phyloP scores from a whole-genome alignment of 1,284 basidiomycete genomes.

The Cutaneotrichosporon dermatis region DNA sequence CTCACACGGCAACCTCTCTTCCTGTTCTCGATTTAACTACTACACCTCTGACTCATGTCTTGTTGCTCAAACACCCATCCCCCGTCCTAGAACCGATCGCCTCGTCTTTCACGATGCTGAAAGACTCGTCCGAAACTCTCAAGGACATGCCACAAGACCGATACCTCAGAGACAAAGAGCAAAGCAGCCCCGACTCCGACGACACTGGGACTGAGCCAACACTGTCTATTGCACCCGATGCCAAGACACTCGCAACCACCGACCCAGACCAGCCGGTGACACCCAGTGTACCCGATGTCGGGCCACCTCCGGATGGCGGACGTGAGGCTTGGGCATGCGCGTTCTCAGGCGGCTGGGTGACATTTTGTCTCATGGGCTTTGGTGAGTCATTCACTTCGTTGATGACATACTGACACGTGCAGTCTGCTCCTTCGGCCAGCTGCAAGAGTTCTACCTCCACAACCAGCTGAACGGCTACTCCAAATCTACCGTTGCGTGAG shows the following conservation, averaged over 20 bases:
- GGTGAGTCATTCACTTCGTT: constrained; percentile 25
- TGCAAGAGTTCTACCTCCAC: constrained; percentile 36
- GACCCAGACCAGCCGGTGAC: not conserved
- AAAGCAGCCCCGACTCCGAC: not conserved
- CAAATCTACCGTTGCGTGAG: constrained; percentile 38
- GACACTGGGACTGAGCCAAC: not conserved
- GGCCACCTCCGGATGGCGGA: constrained; percentile 45
- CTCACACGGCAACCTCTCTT: too few species aligned
- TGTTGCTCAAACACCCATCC: too few species aligned
- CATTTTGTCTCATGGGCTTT: constrained; percentile 45
- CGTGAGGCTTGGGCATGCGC: constrained; percentile 42
- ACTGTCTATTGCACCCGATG: not conserved
- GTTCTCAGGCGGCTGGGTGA: constrained; percentile 32
- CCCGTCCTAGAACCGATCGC: too few species aligned
- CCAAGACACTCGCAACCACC: not conserved
- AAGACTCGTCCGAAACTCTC: not conserved
- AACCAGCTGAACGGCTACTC: constrained; percentile 35
- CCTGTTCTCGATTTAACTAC: too few species aligned
- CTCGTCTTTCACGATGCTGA: not conserved
- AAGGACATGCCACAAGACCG: not conserved
- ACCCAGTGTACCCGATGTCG: constrained; percentile 12
- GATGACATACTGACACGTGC: constrained; percentile 11
- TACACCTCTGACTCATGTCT: too few species aligned
- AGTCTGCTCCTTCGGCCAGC: constrained; percentile 43
- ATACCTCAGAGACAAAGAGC: not conserved